These are phyloP conservation scores for Mallotus repandus DNA, from an alignment of 441 rosid species.

Conservation along the genomic window DNA sequence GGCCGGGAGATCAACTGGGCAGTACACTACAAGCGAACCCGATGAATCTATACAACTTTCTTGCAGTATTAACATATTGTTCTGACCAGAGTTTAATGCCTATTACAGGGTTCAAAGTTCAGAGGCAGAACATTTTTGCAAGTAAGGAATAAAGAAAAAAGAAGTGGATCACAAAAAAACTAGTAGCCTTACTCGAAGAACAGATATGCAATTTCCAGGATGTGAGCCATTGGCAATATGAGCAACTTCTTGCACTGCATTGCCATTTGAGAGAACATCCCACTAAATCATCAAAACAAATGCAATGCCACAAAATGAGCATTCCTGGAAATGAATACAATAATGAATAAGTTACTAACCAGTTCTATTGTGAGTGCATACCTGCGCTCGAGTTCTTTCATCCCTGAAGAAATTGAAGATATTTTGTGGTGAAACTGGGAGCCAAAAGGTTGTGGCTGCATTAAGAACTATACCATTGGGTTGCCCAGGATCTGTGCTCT, in stretches of 20 bases:
- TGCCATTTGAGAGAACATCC: conserved; percentile 97
- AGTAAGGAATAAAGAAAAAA: neutral
- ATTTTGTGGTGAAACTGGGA: conserved; percentile 70
- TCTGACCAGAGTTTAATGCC: conserved; percentile 79
- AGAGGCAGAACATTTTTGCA: neutral
- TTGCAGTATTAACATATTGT: conserved; percentile 90
- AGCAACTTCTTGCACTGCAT: conserved; percentile 89
- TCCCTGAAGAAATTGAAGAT: conserved; percentile 87
- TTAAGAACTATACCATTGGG: conserved; percentile 83
- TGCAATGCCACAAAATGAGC: conserved; percentile 9
- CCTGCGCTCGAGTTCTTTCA: conserved; percentile 92
- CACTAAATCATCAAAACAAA: conserved; percentile 44
- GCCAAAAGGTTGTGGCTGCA: conserved; percentile 93
- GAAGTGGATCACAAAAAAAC: neutral
- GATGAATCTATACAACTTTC: conserved; percentile 92
- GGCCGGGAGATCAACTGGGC: conserved; percentile 83
- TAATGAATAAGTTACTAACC: neutral
- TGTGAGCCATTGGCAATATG: conserved; percentile 88
- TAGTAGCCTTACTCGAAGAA: conserved; percentile 68
- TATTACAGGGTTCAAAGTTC: conserved; percentile 16
- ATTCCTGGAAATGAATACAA: neutral
- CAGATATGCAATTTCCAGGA: conserved; percentile 92
- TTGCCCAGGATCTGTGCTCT: conserved; percentile 69
- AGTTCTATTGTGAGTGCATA: conserved; percentile 21
- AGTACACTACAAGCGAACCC: conserved; percentile 74